These are phyloP conservation scores for Phytophthora macrochlamydospora DNA, from an alignment of 352 stramenopile genomes.

Conservation along the genomic window DNA sequence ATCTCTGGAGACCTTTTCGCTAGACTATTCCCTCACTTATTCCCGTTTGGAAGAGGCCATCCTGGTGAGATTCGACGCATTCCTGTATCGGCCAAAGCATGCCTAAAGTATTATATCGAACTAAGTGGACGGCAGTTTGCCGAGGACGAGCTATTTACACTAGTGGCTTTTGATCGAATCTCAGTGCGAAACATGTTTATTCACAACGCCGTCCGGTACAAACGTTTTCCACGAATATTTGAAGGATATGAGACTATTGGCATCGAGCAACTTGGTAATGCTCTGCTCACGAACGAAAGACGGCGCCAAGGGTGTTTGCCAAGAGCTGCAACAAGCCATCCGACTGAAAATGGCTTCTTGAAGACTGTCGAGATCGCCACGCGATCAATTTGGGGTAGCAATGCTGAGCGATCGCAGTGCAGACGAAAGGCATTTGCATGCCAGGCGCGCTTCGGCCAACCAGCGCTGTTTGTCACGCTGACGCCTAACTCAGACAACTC, in stretches of 20 bases:
- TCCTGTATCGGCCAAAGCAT: slow-evolving; percentile 10
- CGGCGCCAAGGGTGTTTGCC: slow-evolving; percentile 1
- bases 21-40: slow-evolving; percentile 3
- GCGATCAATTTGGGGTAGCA: slow-evolving; percentile 5
- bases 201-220: background rate
- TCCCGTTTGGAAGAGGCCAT: slow-evolving; percentile 11
- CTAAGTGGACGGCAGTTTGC: slow-evolving; percentile 16
- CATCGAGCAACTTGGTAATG: background rate
- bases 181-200: slow-evolving; percentile 16
- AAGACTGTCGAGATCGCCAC: slow-evolving; percentile 5
- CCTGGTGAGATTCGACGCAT: slow-evolving; percentile 5
- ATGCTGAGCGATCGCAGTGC: slow-evolving; percentile 7
- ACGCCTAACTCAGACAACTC: slow-evolving; percentile 9
- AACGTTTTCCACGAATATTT: slow-evolving; percentile 4
- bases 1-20: background rate
- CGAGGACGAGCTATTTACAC: slow-evolving; percentile 16
- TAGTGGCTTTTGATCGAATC: slow-evolving; percentile 14
- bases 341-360: background rate
- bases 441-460: slow-evolving; percentile 11
- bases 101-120: slow-evolving; percentile 12
- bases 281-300: slow-evolving; percentile 9
- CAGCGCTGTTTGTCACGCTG: slow-evolving; percentile 9
- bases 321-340: background rate
- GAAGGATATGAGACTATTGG: slow-evolving; percentile 4
- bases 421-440: slow-evolving; percentile 5